Evolutionary conservation across 139 green algal genomes (phyloP), one percentile per base, ranked within the genome.

Genomic region (Chlamydomonas schloesseri): DNA sequence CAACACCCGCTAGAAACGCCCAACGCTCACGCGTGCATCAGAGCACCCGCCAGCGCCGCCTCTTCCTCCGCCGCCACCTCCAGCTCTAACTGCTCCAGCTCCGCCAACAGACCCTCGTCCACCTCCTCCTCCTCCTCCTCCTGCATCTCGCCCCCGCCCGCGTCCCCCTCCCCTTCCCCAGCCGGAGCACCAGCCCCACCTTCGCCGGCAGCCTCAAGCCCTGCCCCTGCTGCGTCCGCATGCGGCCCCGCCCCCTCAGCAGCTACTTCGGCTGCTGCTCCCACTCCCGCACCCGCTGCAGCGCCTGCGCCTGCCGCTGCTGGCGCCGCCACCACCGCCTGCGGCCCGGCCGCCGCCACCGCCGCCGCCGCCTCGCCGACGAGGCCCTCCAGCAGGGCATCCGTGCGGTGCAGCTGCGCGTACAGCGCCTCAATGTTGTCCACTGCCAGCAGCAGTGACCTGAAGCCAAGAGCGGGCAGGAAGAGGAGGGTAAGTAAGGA

Each of bases 61-160:
- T 33, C 11, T 33, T n/a, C 68, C 31, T 28, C 33, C 29, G 46
- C 73, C 47, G 46, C 73, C 50, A 80, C 3, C 73, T 58, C 2
- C 73, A 29, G 29, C 26, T 81, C 73, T 9, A 81, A 33, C 55
- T 70, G 73, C 33, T 55, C 42, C 53, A 81, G 33, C 73, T 81
- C 73, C 2, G 11, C 55, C 55, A 81, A 33, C 73, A 81, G 73
- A n/a, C 55, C 73, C 53, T n/a, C 73, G 33, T 81, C 73, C 33
- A 26, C 31, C 4, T 57, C 73, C 31, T 55, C 53, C 31, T 42
- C 53, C 3, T 24, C 53, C 14, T 64, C 53, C 14, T 34, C 73
- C 73, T 33, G 17, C 15, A 9, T 20, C 17, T 65, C 57, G 17
- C 28, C 57, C 4, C 3, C 57, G 17, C 57, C 57, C 15, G 17